Conservation (phyloP, 345 rosid genomes). For the Gossypium arboreum region DNA sequence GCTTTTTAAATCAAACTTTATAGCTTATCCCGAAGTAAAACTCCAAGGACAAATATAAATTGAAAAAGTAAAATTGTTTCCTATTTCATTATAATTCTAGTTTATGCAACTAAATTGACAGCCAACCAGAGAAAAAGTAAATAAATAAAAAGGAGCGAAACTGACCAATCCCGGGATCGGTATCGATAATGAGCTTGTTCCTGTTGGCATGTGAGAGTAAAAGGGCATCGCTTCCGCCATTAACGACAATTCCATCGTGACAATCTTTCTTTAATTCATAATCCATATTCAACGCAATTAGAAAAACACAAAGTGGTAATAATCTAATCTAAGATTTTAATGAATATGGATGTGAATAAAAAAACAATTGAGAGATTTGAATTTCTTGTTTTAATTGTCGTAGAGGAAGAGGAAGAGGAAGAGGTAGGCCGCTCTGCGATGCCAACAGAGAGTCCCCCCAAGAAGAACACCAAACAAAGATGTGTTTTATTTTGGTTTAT, state of each 20-base stretch:
- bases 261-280: constrained; percentile 18
- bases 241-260: constrained; percentile 24
- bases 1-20: neutral
- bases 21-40: neutral
- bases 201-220: constrained; percentile 25
- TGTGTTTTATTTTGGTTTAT: neutral
- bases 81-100: neutral
- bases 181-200: constrained; percentile 94
- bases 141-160: neutral
- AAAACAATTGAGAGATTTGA: too few species aligned
- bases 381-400: too few species aligned
- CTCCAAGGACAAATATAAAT: neutral
- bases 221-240: constrained; percentile 23
- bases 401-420: neutral
- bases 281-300: constrained; percentile 25
- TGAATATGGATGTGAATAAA: neutral
- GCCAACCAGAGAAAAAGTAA: neutral
- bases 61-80: neutral
- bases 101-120: neutral
- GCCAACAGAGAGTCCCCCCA: too few species aligned
- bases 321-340: too few species aligned
- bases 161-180: constrained; percentile 98
- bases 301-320: too few species aligned
- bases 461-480: neutral
- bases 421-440: too few species aligned